Percentiles rank a stretch among this genome's conserved stretches.
These are phyloP conservation scores for Fraxinus sp. DNA, from an alignment of 305 asterid genomes.

Conservation along the genomic window DNA sequence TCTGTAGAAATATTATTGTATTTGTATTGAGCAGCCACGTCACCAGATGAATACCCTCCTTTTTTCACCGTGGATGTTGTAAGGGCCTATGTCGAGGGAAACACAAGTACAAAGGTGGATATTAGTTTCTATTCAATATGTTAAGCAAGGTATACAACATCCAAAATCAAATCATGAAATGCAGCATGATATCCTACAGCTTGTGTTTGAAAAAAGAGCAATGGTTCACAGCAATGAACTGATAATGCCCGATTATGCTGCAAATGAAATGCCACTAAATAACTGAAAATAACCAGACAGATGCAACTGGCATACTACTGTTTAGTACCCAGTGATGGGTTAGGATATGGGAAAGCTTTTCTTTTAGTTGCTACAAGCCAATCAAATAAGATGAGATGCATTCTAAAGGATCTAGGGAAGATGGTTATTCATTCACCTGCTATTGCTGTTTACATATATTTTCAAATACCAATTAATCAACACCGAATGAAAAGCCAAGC, in stretches of 20 bases:
- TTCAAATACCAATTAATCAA: not conserved
- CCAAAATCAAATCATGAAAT: not conserved
- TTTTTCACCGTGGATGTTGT: constrained; percentile 80
- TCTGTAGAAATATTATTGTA: constrained; percentile 61
- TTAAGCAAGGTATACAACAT: constrained; percentile 4
- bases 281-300: not conserved
- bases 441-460: not conserved
- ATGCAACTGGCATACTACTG: not conserved
- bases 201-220: not conserved
- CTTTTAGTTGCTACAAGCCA: not conserved
- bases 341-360: not conserved
- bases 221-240: not conserved
- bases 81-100: constrained; percentile 55
- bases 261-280: not conserved
- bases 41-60: constrained; percentile 93
- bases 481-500: not conserved
- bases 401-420: not conserved
- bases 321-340: not conserved
- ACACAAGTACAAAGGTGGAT: not conserved
- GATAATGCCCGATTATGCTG: not conserved
- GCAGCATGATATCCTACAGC: constrained; percentile 1
- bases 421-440: not conserved
- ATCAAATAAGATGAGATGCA: not conserved
- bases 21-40: constrained; percentile 66
- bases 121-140: not conserved